Percentiles rank a stretch among this genome's conserved stretches.
Conservation (phyloP, 2,329 filamentous ascomycete genomes). For the Ophiosphaerella narmari region DNA sequence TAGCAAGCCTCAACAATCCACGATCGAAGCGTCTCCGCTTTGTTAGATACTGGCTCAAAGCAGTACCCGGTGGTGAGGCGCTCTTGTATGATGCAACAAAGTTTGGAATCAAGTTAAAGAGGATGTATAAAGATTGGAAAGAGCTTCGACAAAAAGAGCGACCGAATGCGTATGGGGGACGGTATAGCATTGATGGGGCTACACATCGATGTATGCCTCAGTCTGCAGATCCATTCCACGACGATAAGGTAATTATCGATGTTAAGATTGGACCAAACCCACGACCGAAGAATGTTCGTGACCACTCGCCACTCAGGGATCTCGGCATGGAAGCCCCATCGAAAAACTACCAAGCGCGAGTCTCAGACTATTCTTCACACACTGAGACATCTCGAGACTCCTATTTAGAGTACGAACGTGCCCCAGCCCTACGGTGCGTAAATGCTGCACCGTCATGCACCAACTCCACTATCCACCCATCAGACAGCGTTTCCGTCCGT, state of each 20-base stretch:
- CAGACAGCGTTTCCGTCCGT: too few species aligned
- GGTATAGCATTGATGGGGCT: not conserved
- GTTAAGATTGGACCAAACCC: constrained; percentile 12
- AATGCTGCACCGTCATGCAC: not conserved
- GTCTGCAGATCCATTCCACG: not conserved
- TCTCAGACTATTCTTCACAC: not conserved
- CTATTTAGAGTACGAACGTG: not conserved
- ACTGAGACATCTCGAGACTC: not conserved
- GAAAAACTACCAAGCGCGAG: not conserved
- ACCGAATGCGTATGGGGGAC: not conserved
- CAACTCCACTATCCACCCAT: too few species aligned
- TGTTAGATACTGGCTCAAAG: constrained; percentile 30
- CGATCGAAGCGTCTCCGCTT: constrained; percentile 27
- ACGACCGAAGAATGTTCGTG: constrained; percentile 2
- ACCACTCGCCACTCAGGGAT: not conserved
- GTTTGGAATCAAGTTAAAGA: constrained; percentile 27
- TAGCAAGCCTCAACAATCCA: constrained; percentile 11
- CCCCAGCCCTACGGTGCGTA: not conserved
- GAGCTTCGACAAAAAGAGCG: constrained; percentile 1
- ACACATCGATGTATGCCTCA: not conserved
- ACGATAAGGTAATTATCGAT: not conserved
- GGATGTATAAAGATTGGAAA: constrained; percentile 11
- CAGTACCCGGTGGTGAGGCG: constrained; percentile 8
- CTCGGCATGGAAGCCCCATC: constrained; percentile 6
- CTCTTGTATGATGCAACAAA: constrained; percentile 21